A percentile compares a stretch with the other conserved stretches of the same genome.
These are phyloP conservation scores for Polyporus tsugae DNA, from an alignment of 1,284 basidiomycete species.

Conservation along the genomic window DNA sequence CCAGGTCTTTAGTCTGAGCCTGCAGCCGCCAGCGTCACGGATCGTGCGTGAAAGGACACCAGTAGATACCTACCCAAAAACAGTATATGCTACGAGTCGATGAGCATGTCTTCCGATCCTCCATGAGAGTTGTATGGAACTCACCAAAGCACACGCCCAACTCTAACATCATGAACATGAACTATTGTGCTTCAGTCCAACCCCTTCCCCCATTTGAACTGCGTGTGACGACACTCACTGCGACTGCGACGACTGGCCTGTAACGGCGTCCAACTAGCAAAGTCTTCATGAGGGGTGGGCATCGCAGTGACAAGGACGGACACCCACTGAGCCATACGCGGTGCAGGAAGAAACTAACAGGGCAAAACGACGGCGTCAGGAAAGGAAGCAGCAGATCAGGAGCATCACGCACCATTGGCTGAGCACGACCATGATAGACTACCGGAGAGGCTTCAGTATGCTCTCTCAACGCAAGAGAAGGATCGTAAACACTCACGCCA, in stretches of 20 bases:
- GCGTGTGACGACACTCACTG: not conserved
- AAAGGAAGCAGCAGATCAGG: not conserved
- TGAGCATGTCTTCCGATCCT: not conserved
- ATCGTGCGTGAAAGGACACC: not conserved
- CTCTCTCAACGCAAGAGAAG: too few relatives aligned
- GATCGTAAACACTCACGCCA: not conserved
- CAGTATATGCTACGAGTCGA: not conserved
- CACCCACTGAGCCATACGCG: slow-evolving; percentile 15
- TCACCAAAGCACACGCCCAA: slow-evolving; percentile 1
- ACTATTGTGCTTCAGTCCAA: not conserved
- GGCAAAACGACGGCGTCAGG: too few relatives aligned
- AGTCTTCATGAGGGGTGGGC: not conserved
- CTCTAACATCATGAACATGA: slow-evolving; percentile 11
- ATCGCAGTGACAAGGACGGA: too few relatives aligned
- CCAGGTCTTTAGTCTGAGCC: slow-evolving; percentile 9
- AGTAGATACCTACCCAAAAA: not conserved
- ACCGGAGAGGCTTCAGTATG: not conserved
- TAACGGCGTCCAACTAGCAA: slow-evolving; percentile 6
- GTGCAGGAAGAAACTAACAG: slow-evolving; percentile 11
- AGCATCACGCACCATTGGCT: slow-evolving; percentile 6
- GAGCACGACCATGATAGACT: slow-evolving; percentile 12
- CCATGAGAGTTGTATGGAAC: not conserved
- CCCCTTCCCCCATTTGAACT: not conserved
- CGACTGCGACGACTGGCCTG: slow-evolving; percentile 3
- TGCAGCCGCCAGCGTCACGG: not conserved